Evolutionary conservation across 768 basidiomycete species (phyloP).

Genomic region (Leccinum incarnatum): DNA sequence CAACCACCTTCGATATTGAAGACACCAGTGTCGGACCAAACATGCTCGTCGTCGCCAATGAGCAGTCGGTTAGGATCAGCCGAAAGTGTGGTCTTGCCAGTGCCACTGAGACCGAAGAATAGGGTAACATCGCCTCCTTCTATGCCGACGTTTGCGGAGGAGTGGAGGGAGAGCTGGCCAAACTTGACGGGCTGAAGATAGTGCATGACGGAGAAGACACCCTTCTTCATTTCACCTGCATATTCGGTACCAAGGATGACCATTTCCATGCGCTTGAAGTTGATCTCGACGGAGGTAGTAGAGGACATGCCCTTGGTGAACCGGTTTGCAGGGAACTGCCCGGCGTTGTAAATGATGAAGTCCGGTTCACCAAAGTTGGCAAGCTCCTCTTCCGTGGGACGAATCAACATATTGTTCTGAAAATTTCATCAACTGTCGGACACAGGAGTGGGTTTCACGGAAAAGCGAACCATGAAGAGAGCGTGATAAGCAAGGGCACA

Average conservation of each 20-base stretch:
- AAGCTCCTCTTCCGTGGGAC: slow-evolving; percentile 93
- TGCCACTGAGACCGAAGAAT: slow-evolving; percentile 98
- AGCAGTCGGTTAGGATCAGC: slow-evolving; percentile 92
- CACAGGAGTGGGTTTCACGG: slow-evolving; percentile 5
- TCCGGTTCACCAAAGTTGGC: slow-evolving; percentile 95
- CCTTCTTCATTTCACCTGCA: slow-evolving; percentile 99
- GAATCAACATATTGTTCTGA: slow-evolving; percentile 99
- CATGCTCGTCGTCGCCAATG: slow-evolving; percentile 99
- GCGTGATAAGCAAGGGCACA: slow-evolving; percentile 98
- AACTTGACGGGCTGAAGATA: slow-evolving; percentile 99
- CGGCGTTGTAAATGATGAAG: slow-evolving; percentile 99
- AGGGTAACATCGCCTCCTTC: slow-evolving; percentile 90
- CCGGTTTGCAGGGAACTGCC: slow-evolving; percentile 99
- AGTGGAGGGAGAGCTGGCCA: slow-evolving; percentile 95
- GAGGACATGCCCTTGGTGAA: slow-evolving; percentile 99
- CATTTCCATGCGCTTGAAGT: slow-evolving; percentile 99
- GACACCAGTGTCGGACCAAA: slow-evolving; percentile 98
- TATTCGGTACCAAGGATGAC: slow-evolving; percentile 99
- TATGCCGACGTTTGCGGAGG: slow-evolving; percentile 93
- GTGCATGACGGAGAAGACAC: slow-evolving; percentile 99
- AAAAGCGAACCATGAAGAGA: slow-evolving; percentile 82
- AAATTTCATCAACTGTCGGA: slow-evolving; percentile 1
- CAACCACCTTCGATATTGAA: slow-evolving; percentile 99
- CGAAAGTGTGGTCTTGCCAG: slow-evolving; percentile 97
- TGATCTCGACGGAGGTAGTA: slow-evolving; percentile 97